Evolutionary conservation across 768 basidiomycete species (phyloP).

Genomic region (Gautieria morchelliformis): DNA sequence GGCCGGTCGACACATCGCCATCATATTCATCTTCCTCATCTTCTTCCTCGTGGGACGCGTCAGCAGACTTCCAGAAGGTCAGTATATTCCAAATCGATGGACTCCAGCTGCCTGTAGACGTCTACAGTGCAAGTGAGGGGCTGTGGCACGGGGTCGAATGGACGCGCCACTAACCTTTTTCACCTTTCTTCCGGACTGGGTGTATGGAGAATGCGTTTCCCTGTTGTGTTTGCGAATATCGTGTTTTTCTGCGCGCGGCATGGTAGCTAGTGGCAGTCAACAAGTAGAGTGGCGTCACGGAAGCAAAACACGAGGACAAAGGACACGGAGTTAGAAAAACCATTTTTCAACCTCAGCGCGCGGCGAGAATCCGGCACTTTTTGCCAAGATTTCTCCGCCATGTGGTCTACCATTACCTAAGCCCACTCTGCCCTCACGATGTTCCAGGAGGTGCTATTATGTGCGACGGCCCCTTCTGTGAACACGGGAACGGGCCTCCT

Average conservation of each 20-base stretch:
- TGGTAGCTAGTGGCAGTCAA: neutral
- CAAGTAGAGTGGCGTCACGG: neutral
- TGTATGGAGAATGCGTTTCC: neutral
- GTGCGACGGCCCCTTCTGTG: conserved; percentile 44
- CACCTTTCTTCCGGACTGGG: neutral
- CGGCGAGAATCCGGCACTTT: no score
- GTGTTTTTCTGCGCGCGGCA: neutral
- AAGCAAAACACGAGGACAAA: conserved; percentile 1
- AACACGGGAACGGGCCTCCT: conserved; percentile 52
- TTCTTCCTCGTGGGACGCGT: neutral
- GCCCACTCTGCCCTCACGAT: no score
- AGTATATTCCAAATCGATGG: conserved; percentile 6
- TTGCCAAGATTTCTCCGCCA: no score
- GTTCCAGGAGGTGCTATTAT: conserved; percentile 60
- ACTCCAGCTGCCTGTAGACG: conserved; percentile 1
- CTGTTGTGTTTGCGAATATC: neutral
- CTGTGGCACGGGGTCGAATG: neutral
- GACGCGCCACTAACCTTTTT: conserved; percentile 2
- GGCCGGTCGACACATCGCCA: neutral
- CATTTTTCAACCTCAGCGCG: no score
- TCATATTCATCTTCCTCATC: neutral
- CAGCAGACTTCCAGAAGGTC: conserved; percentile 1
- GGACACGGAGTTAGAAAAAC: neutral
- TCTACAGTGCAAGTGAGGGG: neutral
- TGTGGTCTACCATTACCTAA: no score